Conservation (phyloP, 192 early-diverging fungal genomes). For the Lobosporangium transversale region DNA sequence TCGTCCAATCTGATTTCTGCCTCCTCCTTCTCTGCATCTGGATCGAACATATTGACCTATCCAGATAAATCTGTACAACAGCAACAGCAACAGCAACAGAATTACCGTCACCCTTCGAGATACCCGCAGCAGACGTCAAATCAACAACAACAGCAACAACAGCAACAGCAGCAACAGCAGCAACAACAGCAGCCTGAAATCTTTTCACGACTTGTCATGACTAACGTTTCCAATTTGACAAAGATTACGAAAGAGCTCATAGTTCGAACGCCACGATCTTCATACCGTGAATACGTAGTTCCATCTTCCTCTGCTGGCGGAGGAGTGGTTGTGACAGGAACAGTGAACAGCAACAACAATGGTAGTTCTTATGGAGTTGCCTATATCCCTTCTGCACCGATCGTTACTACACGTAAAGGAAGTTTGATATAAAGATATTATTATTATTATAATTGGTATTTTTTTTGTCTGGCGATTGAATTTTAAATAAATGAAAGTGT, state of each 20-base stretch:
- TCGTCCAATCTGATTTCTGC: no score
- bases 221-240: constrained; percentile 40
- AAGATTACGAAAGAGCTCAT: constrained; percentile 48
- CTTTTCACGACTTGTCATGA: constrained; percentile 44
- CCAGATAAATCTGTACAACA: no score
- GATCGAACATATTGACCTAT: no score
- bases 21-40: no score
- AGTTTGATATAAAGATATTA: constrained; percentile 43
- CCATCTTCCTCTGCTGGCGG: constrained; percentile 39
- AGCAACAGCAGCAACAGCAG: not conserved
- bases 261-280: constrained; percentile 41
- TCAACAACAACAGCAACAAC: not conserved
- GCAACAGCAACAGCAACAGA: no score
- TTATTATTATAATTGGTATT: no score
- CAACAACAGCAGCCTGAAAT: constrained; percentile 14
- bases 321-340: constrained; percentile 1
- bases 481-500: no score
- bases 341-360: not conserved
- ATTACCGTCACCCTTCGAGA: no score
- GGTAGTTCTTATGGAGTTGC: constrained; percentile 6
- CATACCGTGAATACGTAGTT: constrained; percentile 31
- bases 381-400: constrained; percentile 21
- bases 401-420: constrained; percentile 32
- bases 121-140: constrained; percentile 9
- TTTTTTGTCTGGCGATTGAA: no score